Conservation (phyloP, 2,329 filamentous ascomycete species). For the Neofusicoccum laricinum region DNA sequence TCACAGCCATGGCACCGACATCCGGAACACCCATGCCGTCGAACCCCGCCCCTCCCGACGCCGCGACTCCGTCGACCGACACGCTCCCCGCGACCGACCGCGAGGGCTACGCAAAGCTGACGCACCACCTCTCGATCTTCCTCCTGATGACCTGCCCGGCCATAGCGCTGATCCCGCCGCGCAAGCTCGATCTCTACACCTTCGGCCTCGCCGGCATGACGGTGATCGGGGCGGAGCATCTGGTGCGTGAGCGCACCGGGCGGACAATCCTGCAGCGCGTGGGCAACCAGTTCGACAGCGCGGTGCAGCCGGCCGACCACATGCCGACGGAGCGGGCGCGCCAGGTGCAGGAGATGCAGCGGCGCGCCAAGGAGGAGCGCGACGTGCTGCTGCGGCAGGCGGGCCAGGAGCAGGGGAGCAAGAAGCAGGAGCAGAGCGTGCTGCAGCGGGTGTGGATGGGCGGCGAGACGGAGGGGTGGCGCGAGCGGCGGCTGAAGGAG, state of each 20-base stretch:
- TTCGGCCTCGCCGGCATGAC: constrained; percentile 51
- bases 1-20: background rate
- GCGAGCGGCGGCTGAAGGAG: constrained; percentile 42
- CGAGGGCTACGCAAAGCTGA: constrained; percentile 28
- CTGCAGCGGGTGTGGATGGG: constrained; percentile 40
- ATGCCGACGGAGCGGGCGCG: constrained; percentile 38
- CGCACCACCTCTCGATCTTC: constrained; percentile 48
- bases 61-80: background rate
- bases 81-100: background rate
- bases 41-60: background rate
- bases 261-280: constrained; percentile 36
- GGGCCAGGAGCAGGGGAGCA: constrained; percentile 22
- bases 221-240: constrained; percentile 49
- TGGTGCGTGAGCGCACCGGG: constrained; percentile 42
- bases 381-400: constrained; percentile 30
- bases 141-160: constrained; percentile 53
- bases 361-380: constrained; percentile 34
- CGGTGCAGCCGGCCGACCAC: constrained; percentile 18
- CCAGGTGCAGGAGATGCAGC: constrained; percentile 33
- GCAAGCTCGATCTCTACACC: constrained; percentile 62
- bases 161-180: constrained; percentile 56
- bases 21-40: background rate
- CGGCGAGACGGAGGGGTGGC: constrained; percentile 45
- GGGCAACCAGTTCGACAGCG: background rate
- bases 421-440: constrained; percentile 23